These are phyloP conservation scores for Auxenochlorella pyrenoidosa DNA, from an alignment of 139 green algal genomes.

Conservation along the genomic window DNA sequence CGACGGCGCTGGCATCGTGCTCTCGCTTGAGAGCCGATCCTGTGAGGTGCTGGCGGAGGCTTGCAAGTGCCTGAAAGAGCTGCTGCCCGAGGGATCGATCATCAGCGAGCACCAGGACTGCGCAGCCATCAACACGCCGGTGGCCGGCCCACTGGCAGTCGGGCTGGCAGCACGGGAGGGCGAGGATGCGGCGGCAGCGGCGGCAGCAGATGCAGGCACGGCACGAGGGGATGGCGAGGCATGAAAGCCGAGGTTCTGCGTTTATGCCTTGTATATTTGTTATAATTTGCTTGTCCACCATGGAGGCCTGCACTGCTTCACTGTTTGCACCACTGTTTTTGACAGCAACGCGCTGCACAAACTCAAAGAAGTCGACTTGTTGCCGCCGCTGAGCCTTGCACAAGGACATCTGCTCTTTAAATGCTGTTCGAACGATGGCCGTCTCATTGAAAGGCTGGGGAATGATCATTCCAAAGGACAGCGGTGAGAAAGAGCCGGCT, in stretches of 20 bases:
- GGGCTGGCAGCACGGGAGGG: background rate
- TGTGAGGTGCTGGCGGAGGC: background rate
- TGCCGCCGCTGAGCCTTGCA: too few species aligned
- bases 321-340: background rate
- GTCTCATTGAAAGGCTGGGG: too few species aligned
- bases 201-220: background rate
- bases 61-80: background rate
- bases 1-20: constrained; percentile 62
- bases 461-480: too few species aligned
- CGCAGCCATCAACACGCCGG: constrained; percentile 15
- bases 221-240: background rate
- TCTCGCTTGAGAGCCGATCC: constrained; percentile 63
- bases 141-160: background rate
- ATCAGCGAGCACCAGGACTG: constrained; percentile 17
- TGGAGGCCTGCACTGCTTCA: background rate
- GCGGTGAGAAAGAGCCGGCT: too few species aligned
- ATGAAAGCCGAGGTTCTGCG: too few species aligned
- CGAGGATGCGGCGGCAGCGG: background rate
- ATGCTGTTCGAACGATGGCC: too few species aligned
- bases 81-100: background rate
- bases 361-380: too few species aligned
- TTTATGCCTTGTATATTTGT: background rate
- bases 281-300: background rate
- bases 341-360: too few species aligned
- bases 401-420: too few species aligned